Base-by-base conservation (phyloP, 2,329 filamentous ascomycete genomes). In the Alternaria sp. region DNA sequence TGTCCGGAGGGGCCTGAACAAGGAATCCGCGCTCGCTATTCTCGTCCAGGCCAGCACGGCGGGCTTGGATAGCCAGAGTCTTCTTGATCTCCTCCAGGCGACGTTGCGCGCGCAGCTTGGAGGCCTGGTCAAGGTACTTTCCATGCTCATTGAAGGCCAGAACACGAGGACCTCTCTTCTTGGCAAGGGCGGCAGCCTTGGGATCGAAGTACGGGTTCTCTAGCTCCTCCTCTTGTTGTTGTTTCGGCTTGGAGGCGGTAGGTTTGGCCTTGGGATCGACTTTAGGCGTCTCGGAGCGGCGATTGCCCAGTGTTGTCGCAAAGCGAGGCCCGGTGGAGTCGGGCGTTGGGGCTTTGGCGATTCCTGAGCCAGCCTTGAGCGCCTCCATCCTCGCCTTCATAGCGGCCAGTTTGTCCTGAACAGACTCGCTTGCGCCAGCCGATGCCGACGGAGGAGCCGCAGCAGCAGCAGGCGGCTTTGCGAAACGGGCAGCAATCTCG, bases 81-180 rank as follows among this genome's bases (percentile, higher is more conserved):
- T 91, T 94, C 81, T 98, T 98, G 89, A 99, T 94, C 64, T 90
- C 90, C 82, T 99, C 96, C 28, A 99, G 84, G 52, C 91, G 90
- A 43, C 91, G 93, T 80, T 97, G 94, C 62, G 93, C 88, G 64
- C 95, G 90, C 54, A 97, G 82, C 58, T 94, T 94, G 77, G 92
- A 94, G 8, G 92, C 95, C 80, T 98, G 94, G 66, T 93, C 90
- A 62, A 98, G 97, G 74, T 97, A 98, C 85, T 98, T 98, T 54
- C 95, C 95, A 78, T 97, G 96, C 70, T 94, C 90, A 72, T 97
- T 97, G 83, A 99, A 98, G 12, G 93, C 82, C 18, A 99, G 85
- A 66, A 92, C 89, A 61, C 92, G 89, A 11, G 92, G 87, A 86
- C 38, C 86, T 83, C 72, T 78, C 83, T 64, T 81, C 74, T 83